Conservation (phyloP, 305 asterid genomes). For the Plantago coronopus region DNA sequence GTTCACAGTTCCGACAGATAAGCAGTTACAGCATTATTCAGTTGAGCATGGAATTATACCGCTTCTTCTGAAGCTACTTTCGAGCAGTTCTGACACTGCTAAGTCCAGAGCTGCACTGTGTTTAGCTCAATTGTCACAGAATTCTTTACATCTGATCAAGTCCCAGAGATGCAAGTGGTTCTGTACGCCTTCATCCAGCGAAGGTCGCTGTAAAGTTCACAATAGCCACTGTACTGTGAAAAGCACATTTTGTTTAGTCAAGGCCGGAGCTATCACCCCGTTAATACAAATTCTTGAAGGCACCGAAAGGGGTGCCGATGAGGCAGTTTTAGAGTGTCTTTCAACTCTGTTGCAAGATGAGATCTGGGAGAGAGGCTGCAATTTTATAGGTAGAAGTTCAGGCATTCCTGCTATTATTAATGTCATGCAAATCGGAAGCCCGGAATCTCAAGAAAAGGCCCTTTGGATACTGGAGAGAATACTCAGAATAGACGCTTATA, state of each 20-base stretch:
- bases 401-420: conserved; percentile 41
- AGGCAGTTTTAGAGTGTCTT: conserved; percentile 49
- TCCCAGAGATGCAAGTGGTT: conserved; percentile 57
- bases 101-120: conserved; percentile 57
- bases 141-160: conserved; percentile 38
- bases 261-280: conserved; percentile 50
- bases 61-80: conserved; percentile 52
- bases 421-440: conserved; percentile 47
- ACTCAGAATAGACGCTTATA: conserved; percentile 47
- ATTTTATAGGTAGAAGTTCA: conserved; percentile 36
- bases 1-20: conserved; percentile 58
- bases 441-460: conserved; percentile 53
- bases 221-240: conserved; percentile 48
- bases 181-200: conserved; percentile 43
- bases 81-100: conserved; percentile 39
- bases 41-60: conserved; percentile 52
- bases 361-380: conserved; percentile 67
- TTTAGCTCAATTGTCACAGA: conserved; percentile 66
- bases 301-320: conserved; percentile 54
- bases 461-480: conserved; percentile 78
- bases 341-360: conserved; percentile 62
- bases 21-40: conserved; percentile 53
- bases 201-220: conserved; percentile 56
- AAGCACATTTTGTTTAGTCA: conserved; percentile 61
- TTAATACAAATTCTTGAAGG: conserved; percentile 49